Evolutionary conservation across 768 basidiomycete species (phyloP), one percentile per base, ranked within the genome.

Genomic region (Naematelia encephala): DNA sequence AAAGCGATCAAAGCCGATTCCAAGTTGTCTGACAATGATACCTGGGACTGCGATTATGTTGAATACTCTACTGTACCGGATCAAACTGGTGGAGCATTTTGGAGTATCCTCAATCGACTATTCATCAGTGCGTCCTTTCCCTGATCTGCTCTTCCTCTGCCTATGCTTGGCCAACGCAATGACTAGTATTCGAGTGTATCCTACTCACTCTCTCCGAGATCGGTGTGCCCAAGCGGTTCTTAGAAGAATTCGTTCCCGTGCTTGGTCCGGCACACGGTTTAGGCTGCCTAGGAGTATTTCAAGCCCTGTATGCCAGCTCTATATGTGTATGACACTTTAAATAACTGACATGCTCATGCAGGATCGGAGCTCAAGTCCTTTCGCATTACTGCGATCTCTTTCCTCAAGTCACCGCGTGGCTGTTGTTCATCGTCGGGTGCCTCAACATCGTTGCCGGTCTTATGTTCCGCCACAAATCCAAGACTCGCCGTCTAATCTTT

Each of bases 361-460:
- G 75, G 34, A 89, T 79, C 83, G 81, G 80, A 25, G 80, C 82
- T 11, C 78, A 80, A n/a, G 79, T 83, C 50, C 78, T 84, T 45
- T 82, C 82, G 27, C 82, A 82, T 63, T 81, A 86, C 75, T 89
- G 91, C 59, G 86, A 90, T 68, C 85, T 84, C 60, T 93, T 94
- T 80, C 85, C 90, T 21, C 88, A 93, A 72, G 91, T 91, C 62
- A 82, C 90, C 3, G 90, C 88, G 48, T 93, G 93, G 82, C 86
- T 94, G 81, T 83, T 94, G 61, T 94, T 94, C 80, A 83, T 90
- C 52, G 71, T 94, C 58, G 91, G 91, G n/a, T 91, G 89, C 77
- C 78, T 94, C 56, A 91, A 94, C 80, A 85, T 91, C 66, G 75
- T 91, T 59, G 80, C 61, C 45, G 72, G 71, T 16, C 54, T 73